Conservation (phyloP, 495 filamentous ascomycete species). For the Xylaria sp. region DNA sequence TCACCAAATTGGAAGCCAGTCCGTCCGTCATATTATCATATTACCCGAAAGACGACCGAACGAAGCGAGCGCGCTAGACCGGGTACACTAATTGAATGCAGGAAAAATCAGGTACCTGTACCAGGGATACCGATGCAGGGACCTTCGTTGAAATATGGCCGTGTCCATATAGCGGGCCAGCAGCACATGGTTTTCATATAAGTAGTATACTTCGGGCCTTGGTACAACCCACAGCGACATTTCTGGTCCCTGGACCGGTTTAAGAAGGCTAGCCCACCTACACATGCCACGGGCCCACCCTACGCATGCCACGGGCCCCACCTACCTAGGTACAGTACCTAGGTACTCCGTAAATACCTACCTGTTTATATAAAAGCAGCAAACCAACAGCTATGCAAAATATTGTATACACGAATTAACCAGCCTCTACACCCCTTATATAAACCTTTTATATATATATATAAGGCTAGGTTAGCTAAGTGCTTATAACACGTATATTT, state of each 20-base stretch:
- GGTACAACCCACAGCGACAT: neutral
- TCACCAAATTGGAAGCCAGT: neutral
- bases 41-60: neutral
- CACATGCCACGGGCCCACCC: too few relatives aligned
- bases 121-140: constrained; percentile 9
- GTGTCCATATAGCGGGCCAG: neutral
- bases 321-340: too few relatives aligned
- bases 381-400: too few relatives aligned
- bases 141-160: neutral
- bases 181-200: neutral
- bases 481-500: too few relatives aligned
- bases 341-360: too few relatives aligned
- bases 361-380: too few relatives aligned
- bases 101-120: neutral
- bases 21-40: constrained; percentile 5
- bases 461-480: too few relatives aligned
- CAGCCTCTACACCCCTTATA: too few relatives aligned
- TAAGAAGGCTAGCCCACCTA: too few relatives aligned
- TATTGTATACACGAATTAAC: too few relatives aligned
- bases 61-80: neutral
- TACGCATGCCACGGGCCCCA: too few relatives aligned
- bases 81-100: constrained; percentile 8
- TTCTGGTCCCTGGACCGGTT: neutral
- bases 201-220: neutral
- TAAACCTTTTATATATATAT: too few relatives aligned